Base-by-base conservation (phyloP, 179 eudicot genomes). In the Camellia oleifera region DNA sequence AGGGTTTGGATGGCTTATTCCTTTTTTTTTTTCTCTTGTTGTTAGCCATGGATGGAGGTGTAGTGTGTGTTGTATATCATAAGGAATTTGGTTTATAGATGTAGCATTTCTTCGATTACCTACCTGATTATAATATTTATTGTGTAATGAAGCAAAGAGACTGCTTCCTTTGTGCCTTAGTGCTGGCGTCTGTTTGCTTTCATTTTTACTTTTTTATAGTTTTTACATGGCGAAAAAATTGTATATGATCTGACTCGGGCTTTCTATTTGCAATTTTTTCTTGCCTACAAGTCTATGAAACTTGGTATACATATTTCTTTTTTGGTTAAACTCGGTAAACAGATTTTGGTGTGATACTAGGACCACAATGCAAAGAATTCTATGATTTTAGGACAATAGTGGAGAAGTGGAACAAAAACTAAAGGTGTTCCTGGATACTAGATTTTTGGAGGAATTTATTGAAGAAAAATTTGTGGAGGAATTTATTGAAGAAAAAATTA, bases 41-140 rank as follows among this genome's bases (percentile, higher is more conserved):
- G 67, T 78, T 40, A 58, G 66, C 82, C 76, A 42, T 76, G 80
- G 75, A 42, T 76, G 80, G 82, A 53, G 79, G 61, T 74, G 74
- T 60, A 73, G 23, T 65, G 46, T 73, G 57, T 83, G 80, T 83
- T 73, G 57, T 83, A 77, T 83, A 80, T 72, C 72, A 83, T 83
- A 80, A 64, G 62, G 74, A 76, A 76, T 76, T 68, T 76, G 79
- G 77, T 80, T 82, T 77, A 76, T 75, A 83, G 80, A 76, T 77
- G 80, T 68, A 76, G 79, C 52, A 57, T 74, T 60, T 83, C 56
- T 60, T 50, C 12, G 80, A 76, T 61, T 71, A 62, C 58, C 60
- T 68, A n/a, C 62, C 72, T 40, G 69, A 52, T 32, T 32, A 32
- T 79, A 46, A 60, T 70, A 57, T 83, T 78, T 83, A 45, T 79